A percentile compares a stretch with the other conserved stretches of the same genome.
Conservation (phyloP, 805 yeast genomes). For the Wickerhamomyces ciferrii region DNA sequence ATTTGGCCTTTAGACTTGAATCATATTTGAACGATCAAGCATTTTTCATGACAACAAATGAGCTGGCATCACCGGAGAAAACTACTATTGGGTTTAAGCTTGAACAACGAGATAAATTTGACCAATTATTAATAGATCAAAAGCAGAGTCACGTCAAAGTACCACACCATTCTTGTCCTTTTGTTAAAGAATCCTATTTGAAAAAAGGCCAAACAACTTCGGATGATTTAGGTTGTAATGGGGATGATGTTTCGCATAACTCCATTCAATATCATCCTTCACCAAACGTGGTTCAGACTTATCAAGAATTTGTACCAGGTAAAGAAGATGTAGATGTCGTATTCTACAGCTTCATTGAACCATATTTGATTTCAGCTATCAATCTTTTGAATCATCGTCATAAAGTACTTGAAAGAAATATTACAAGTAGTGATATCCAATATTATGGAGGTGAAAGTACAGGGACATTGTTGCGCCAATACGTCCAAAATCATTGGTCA, state of each 20-base stretch:
- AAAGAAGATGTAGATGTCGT: constrained; percentile 56
- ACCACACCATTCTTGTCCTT: constrained; percentile 8
- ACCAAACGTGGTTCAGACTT: constrained; percentile 75
- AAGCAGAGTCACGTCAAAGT: background rate
- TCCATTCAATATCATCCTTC: constrained; percentile 53
- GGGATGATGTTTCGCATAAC: constrained; percentile 77
- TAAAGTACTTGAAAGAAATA: constrained; percentile 17
- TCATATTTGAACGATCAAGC: constrained; percentile 51
- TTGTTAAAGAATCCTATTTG: constrained; percentile 16
- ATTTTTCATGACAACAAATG: constrained; percentile 29
- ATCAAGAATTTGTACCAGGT: constrained; percentile 24
- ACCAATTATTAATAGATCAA: background rate
- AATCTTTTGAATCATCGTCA: constrained; percentile 20
- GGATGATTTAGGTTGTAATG: constrained; percentile 82
- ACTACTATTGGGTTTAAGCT: background rate
- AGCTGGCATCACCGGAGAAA: constrained; percentile 16
- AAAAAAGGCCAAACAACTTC: constrained; percentile 73
- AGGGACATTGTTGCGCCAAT: constrained; percentile 38
- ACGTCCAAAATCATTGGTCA: constrained; percentile 30
- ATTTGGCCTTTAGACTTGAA: constrained; percentile 49
- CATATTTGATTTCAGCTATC: constrained; percentile 42
- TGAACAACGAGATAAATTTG: background rate
- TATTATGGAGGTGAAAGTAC: constrained; percentile 35
- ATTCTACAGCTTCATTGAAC: constrained; percentile 71
- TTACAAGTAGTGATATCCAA: constrained; percentile 31